phyloP scores from a whole-genome alignment of 2,329 filamentous ascomycete genomes.

The Xylariales sp. region DNA sequence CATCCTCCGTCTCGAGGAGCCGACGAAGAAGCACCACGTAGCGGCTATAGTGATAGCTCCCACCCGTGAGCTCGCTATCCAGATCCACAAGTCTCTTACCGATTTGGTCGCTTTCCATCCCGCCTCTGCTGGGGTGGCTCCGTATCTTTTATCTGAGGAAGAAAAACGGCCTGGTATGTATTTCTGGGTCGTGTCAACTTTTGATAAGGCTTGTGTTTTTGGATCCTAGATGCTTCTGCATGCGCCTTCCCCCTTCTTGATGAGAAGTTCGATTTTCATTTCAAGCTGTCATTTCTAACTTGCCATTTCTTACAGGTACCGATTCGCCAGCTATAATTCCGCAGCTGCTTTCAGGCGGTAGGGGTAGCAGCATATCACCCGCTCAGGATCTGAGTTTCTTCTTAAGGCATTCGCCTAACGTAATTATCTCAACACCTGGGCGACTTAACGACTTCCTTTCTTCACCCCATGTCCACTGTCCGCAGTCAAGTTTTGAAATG shows the following conservation, averaged over 20 bases:
- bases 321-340: slow-evolving; percentile 73
- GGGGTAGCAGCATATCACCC: slow-evolving; percentile 71
- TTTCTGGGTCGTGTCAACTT: background rate
- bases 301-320: slow-evolving; percentile 41
- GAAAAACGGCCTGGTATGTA: slow-evolving; percentile 62
- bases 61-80: slow-evolving; percentile 89
- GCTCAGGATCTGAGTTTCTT: slow-evolving; percentile 90
- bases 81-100: slow-evolving; percentile 85
- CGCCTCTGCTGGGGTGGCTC: slow-evolving; percentile 76
- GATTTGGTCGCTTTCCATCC: slow-evolving; percentile 85
- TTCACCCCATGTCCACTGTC: slow-evolving; percentile 87
- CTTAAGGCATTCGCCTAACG: slow-evolving; percentile 83
- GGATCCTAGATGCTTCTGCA: background rate
- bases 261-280: background rate
- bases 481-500: slow-evolving; percentile 89
- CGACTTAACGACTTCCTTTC: slow-evolving; percentile 87
- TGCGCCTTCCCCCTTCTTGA: background rate
- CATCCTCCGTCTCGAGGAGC: slow-evolving; percentile 81
- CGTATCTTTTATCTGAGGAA: slow-evolving; percentile 63
- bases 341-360: slow-evolving; percentile 86
- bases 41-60: slow-evolving; percentile 92
- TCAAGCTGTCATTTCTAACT: slow-evolving; percentile 3
- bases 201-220: background rate
- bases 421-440: slow-evolving; percentile 91
- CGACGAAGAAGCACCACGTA: slow-evolving; percentile 89